Conservation (phyloP, 371 early-diverging fungal species). For the Mortierella sp. region DNA sequence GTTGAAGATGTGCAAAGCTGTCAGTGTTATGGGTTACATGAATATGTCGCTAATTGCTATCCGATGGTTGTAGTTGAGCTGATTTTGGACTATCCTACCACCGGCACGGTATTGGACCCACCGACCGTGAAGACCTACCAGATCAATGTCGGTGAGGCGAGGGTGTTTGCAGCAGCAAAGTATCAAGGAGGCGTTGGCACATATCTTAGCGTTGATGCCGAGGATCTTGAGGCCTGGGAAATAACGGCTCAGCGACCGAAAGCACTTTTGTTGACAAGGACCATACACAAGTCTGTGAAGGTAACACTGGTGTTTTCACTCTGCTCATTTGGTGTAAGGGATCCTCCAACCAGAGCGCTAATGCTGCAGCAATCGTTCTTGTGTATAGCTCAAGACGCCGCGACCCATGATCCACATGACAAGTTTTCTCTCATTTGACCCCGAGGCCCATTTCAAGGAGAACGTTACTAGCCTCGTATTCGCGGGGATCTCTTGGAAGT, state of each 20-base stretch:
- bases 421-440: slow-evolving; percentile 56
- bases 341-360: too few relatives aligned
- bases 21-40: too few relatives aligned
- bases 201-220: slow-evolving; percentile 66
- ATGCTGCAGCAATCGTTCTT: not conserved
- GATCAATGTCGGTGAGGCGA: slow-evolving; percentile 63
- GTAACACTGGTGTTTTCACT: too few relatives aligned
- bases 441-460: slow-evolving; percentile 58
- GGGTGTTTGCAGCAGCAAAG: slow-evolving; percentile 67
- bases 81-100: slow-evolving; percentile 46
- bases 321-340: too few relatives aligned
- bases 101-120: slow-evolving; percentile 25
- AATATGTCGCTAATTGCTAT: not conserved
- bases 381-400: slow-evolving; percentile 28
- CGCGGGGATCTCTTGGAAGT: slow-evolving; percentile 61
- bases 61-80: slow-evolving; percentile 39
- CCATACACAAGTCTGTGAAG: slow-evolving; percentile 61
- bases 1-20: too few relatives aligned
- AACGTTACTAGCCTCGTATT: slow-evolving; percentile 65
- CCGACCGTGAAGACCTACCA: slow-evolving; percentile 55
- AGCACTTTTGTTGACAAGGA: slow-evolving; percentile 57
- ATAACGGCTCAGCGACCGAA: slow-evolving; percentile 46
- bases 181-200: slow-evolving; percentile 66
- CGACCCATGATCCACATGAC: slow-evolving; percentile 64
- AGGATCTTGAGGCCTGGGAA: slow-evolving; percentile 61